These are phyloP conservation scores for Schizosaccharomyces lindneri DNA, from an alignment of 805 yeast species.

Conservation along the genomic window DNA sequence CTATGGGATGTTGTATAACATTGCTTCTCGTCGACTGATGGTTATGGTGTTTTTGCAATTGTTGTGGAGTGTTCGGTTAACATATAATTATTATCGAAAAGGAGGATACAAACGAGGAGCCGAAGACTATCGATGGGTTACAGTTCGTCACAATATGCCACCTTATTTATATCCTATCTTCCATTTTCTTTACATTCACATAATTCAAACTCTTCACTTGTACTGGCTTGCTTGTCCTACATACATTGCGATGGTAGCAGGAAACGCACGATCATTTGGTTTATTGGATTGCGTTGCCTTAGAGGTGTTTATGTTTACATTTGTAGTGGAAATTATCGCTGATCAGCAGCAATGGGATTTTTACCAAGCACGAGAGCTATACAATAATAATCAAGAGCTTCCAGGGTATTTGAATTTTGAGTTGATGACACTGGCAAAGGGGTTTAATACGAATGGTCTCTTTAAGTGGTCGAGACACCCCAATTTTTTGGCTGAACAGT, in stretches of 20 bases:
- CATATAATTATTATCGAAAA: constrained; percentile 3
- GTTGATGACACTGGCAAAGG: constrained; percentile 2
- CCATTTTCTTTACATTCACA: neutral
- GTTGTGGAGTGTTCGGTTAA: constrained; percentile 5
- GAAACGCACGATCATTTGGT: neutral
- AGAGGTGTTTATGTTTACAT: neutral
- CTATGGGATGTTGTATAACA: constrained; percentile 2
- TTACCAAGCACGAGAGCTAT: neutral
- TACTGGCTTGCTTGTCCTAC: neutral
- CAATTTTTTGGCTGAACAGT: constrained; percentile 12
- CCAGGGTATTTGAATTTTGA: neutral
- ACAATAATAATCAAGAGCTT: neutral
- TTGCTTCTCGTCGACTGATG: neutral
- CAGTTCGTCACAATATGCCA: neutral
- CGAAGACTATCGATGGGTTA: constrained; percentile 2
- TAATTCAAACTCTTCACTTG: neutral
- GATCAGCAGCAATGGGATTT: constrained; percentile 4
- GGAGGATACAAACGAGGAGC: constrained; percentile 4
- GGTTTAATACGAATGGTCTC: constrained; percentile 6
- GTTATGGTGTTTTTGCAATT: neutral
- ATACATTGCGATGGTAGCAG: neutral
- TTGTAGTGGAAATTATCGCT: constrained; percentile 1
- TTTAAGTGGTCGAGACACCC: constrained; percentile 6
- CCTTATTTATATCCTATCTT: neutral
- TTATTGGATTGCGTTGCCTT: constrained; percentile 1